Evolutionary conservation across 2,329 filamentous ascomycete species (phyloP), one percentile per base, ranked within the genome.

Genomic region (Ilyonectria mors-panacis): DNA sequence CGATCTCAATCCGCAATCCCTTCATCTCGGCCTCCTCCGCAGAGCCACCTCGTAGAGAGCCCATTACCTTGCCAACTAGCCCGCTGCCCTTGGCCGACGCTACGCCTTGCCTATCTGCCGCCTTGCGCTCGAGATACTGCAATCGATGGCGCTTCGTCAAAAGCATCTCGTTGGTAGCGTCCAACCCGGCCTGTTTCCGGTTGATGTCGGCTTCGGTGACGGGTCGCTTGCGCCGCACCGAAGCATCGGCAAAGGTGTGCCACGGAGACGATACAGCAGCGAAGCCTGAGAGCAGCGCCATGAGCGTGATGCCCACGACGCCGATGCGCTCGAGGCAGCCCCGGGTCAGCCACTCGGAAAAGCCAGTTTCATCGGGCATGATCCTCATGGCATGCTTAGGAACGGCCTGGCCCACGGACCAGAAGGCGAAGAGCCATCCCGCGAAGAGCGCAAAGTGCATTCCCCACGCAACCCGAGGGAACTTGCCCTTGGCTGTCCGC

Each of bases 251-350:
- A 80, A 97, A 94, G 1, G 89, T 93, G 76, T 97, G 92, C 93
- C 94, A 97, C 1, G 94, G 90, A 1, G 93, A 92, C 26, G 93
- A 95, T 37, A 97, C 92, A n/a, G 93, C 93, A 6, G 94, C 94
- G 75, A 97, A 97, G 0, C 94, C 94, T 7, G 94, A 94, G n/a
- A 97, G 84, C 15, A 95, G 86, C 17, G 94, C 94, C 93, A 97
- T 97, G 59, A 96, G 82, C 54, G 92, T 91, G 63, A 96, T 94
- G 4, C 94, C 94, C 69, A 97, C 94, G 45, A 97, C 91, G 13
- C 94, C 94, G 28, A 97, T 90, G 50, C 94, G 82, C 78, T 91
- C 89, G 39, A 92, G 81, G 70, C 88, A 91, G 9, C 86, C 89
- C 48, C 86, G 81, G 17, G 84, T 84, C 55, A 89, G 73, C 7